Evolutionary conservation across 148 eudicot genomes (phyloP).

Genomic region (Heliamphora exappendiculata): DNA sequence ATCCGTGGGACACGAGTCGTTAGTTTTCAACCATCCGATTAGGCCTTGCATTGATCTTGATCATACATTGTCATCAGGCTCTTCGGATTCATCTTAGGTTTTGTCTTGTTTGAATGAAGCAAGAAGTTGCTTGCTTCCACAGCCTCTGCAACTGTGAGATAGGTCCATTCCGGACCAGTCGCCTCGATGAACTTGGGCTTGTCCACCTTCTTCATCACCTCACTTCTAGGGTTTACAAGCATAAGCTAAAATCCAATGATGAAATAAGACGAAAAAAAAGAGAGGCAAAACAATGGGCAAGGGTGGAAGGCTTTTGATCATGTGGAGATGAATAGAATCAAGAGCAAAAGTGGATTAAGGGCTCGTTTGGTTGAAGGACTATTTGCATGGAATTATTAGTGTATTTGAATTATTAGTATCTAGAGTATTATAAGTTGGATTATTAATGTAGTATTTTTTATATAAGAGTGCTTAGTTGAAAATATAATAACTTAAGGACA

Average conservation of each 20-base stretch:
- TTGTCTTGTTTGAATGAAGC: constrained; percentile 26
- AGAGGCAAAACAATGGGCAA: background rate
- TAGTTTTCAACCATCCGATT: background rate
- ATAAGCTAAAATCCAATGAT: constrained; percentile 20
- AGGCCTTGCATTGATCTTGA: background rate
- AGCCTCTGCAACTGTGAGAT: constrained; percentile 46
- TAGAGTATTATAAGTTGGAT: no score
- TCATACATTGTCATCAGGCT: constrained; percentile 11
- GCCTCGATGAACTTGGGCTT: constrained; percentile 32
- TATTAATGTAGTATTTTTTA: no score
- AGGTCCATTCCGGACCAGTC: constrained; percentile 38
- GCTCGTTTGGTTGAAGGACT: no score
- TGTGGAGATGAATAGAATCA: background rate
- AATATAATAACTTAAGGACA: no score
- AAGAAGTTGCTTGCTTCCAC: constrained; percentile 37
- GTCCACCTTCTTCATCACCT: constrained; percentile 56
- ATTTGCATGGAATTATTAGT: no score
- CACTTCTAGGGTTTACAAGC: constrained; percentile 54
- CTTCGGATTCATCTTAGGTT: constrained; percentile 8
- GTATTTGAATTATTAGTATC: no score
- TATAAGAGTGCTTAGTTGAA: no score
- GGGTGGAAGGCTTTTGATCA: background rate
- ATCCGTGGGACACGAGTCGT: background rate
- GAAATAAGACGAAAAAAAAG: background rate
- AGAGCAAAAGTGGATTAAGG: no score